Percentiles rank a stretch among this genome's conserved stretches.
Evolutionary conservation across 2,329 filamentous ascomycete genomes (phyloP).

Genomic region (Blastomyces parvus): DNA sequence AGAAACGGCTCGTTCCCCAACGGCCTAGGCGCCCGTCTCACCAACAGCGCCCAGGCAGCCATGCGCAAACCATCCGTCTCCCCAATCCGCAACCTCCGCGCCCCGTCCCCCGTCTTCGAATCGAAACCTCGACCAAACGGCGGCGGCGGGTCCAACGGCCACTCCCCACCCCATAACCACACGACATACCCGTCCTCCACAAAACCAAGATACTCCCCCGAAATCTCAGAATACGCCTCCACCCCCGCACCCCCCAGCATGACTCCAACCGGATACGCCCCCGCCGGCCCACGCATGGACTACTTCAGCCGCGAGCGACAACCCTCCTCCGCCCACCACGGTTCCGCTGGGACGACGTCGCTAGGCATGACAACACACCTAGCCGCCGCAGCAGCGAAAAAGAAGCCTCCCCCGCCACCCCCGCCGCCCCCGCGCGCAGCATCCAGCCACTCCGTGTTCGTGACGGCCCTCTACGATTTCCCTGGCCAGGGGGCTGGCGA

Average conservation of each 20-base stretch:
- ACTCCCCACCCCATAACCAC: conserved; percentile 2
- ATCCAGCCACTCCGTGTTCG: conserved; percentile 44
- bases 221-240: conserved; percentile 18
- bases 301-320: conserved; percentile 39
- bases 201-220: conserved; percentile 13
- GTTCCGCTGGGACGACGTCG: conserved; percentile 24
- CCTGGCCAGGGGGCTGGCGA: conserved; percentile 60
- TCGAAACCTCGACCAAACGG: conserved; percentile 23
- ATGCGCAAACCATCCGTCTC: conserved; percentile 25
- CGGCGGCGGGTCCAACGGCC: conserved; percentile 6
- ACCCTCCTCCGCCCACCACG: conserved; percentile 20
- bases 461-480: conserved; percentile 68
- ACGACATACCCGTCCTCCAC: conserved; percentile 9
- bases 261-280: conserved; percentile 27
- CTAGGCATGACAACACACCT: conserved; percentile 33
- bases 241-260: conserved; percentile 22
- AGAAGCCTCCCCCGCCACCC: conserved; percentile 66
- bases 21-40: conserved; percentile 28
- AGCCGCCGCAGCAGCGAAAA: conserved; percentile 45
- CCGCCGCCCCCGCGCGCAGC: conserved; percentile 47
- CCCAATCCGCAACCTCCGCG: conserved; percentile 20
- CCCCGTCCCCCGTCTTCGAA: conserved; percentile 19
- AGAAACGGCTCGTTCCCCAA: conserved; percentile 35
- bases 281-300: conserved; percentile 35
- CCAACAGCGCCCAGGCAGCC: conserved; percentile 29